A percentile compares a stretch with the other conserved stretches of the same genome.
These are phyloP conservation scores for Morella rubra DNA, from an alignment of 306 rosid genomes.

Conservation along the genomic window DNA sequence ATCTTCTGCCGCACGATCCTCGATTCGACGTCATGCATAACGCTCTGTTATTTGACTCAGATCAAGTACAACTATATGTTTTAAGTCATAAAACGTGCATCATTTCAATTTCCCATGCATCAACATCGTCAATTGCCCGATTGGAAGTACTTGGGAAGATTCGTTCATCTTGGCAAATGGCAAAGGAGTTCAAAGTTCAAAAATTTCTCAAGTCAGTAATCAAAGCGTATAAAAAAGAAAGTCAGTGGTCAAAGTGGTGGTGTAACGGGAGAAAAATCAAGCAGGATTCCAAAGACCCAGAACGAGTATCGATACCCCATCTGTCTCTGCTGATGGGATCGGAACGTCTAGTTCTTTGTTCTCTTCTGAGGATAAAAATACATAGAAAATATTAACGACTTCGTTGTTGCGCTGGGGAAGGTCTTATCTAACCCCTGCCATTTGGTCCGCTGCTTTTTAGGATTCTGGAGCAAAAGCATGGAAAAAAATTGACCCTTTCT, in stretches of 20 bases:
- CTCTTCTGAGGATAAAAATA: neutral
- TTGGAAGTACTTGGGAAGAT: too few species aligned
- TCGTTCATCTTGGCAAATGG: neutral
- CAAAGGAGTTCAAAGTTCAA: neutral
- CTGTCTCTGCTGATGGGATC: neutral
- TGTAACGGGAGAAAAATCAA: constrained; percentile 11
- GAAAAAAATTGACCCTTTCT: neutral
- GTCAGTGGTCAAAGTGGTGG: constrained; percentile 33
- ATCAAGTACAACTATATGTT: too few species aligned
- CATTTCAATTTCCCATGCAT: too few species aligned
- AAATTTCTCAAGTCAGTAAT: too few species aligned
- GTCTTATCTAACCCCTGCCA: neutral
- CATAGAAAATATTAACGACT: too few species aligned
- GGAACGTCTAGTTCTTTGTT: neutral
- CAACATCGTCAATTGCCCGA: too few species aligned
- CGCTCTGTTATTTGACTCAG: neutral
- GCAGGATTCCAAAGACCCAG: neutral
- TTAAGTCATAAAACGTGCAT: too few species aligned
- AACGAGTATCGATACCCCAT: neutral
- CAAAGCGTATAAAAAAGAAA: neutral
- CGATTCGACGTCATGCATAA: neutral
- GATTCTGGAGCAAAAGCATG: neutral
- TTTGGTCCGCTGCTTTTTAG: neutral
- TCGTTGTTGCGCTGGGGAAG: neutral
- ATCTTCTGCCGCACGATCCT: neutral